Conservation (phyloP, 805 yeast species). For the Ogataea polymorpha region DNA sequence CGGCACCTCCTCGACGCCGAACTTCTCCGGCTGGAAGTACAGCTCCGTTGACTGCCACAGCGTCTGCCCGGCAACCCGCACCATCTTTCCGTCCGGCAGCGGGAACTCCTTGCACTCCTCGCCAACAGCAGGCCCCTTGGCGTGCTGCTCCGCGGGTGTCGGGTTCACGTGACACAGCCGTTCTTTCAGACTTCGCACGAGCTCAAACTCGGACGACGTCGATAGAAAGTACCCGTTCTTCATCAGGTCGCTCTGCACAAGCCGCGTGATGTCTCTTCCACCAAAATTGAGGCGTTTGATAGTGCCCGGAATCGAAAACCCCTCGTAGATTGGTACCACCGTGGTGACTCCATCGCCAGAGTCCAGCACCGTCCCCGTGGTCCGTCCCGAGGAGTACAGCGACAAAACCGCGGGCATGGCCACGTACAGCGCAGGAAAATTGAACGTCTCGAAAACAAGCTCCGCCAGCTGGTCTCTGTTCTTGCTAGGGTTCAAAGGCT, state of each 20-base stretch:
- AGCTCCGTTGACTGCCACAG: constrained; percentile 53
- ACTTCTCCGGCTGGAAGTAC: constrained; percentile 73
- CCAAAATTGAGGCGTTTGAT: constrained; percentile 76
- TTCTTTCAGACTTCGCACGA: constrained; percentile 77
- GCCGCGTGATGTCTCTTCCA: constrained; percentile 81
- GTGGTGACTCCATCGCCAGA: constrained; percentile 93
- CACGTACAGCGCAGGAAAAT: constrained; percentile 71
- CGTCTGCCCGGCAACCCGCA: constrained; percentile 31
- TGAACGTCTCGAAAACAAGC: constrained; percentile 66
- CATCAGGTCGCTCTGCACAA: constrained; percentile 65
- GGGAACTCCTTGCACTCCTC: constrained; percentile 40
- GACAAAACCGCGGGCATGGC: constrained; percentile 77
- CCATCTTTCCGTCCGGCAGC: constrained; percentile 80
- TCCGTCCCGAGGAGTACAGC: constrained; percentile 82
- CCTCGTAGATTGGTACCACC: constrained; percentile 86
- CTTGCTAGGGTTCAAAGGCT: constrained; percentile 70
- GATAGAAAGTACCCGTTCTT: constrained; percentile 59
- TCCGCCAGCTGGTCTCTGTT: constrained; percentile 64
- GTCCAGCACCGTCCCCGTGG: constrained; percentile 87
- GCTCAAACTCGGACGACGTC: constrained; percentile 78
- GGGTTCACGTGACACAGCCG: constrained; percentile 60
- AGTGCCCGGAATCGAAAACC: constrained; percentile 73
- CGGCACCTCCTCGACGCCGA: constrained; percentile 74
- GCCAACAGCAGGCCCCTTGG: constrained; percentile 1
- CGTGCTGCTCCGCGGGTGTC: constrained; percentile 8